These are phyloP conservation scores for Phaeosphaeriaceae sp. DNA, from an alignment of 2,329 filamentous ascomycete species.

Conservation along the genomic window DNA sequence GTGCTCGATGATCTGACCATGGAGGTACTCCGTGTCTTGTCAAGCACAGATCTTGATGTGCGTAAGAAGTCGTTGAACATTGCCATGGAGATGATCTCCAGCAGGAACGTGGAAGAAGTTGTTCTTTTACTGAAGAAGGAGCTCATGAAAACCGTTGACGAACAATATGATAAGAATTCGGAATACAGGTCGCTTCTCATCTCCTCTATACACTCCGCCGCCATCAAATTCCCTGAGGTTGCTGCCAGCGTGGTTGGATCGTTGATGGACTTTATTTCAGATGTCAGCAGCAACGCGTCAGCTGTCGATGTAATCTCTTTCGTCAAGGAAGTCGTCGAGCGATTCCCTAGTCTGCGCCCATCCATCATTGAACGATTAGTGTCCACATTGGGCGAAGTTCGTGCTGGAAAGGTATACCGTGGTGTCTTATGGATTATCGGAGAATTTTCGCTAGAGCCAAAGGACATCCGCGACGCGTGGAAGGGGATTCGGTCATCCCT, in stretches of 20 bases:
- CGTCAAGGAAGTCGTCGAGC: constrained; percentile 98
- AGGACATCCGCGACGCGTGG: constrained; percentile 95
- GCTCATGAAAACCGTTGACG: constrained; percentile 94
- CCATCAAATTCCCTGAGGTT: constrained; percentile 98
- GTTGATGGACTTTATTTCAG: constrained; percentile 98
- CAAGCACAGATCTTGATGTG: constrained; percentile 94
- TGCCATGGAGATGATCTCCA: constrained; percentile 96
- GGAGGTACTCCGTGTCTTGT: constrained; percentile 94
- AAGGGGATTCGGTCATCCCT: constrained; percentile 92
- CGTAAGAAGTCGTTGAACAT: constrained; percentile 88
- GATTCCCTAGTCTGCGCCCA: constrained; percentile 87
- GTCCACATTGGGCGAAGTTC: constrained; percentile 87
- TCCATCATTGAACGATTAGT: constrained; percentile 90
- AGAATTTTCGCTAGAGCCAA: constrained; percentile 93
- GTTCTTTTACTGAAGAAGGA: constrained; percentile 97
- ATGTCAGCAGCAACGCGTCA: constrained; percentile 97
- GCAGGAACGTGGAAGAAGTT: constrained; percentile 98
- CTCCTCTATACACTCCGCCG: constrained; percentile 96
- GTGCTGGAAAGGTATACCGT: constrained; percentile 95
- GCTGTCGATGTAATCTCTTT: constrained; percentile 98
- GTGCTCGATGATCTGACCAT: constrained; percentile 93
- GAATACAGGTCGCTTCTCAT: constrained; percentile 81
- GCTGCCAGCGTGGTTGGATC: constrained; percentile 95
- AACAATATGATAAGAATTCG: constrained; percentile 87
- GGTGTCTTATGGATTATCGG: constrained; percentile 97